These are phyloP conservation scores for Curvularia spicifera DNA, from an alignment of 2,329 filamentous ascomycete genomes.

Conservation along the genomic window DNA sequence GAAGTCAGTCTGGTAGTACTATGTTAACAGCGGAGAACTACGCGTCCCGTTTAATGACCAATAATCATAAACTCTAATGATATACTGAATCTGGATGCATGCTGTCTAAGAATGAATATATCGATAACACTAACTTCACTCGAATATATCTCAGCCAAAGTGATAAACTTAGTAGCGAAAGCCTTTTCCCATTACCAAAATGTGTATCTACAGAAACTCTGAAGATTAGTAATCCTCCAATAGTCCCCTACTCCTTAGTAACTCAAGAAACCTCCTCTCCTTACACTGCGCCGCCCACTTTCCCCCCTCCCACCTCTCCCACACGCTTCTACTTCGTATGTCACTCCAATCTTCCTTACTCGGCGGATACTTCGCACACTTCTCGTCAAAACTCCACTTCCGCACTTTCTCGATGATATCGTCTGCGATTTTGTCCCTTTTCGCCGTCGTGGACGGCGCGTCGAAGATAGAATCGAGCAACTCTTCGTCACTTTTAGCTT, in stretches of 20 bases:
- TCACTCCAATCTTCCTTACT: background rate
- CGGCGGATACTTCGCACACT: constrained; percentile 19
- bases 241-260: constrained; percentile 3
- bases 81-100: background rate
- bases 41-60: background rate
- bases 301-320: constrained; percentile 18
- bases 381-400: constrained; percentile 1
- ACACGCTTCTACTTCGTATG: background rate
- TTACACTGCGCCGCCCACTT: constrained; percentile 5
- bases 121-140: background rate
- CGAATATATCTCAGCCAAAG: background rate
- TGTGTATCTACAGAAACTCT: no score
- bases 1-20: background rate
- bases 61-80: background rate
- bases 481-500: background rate
- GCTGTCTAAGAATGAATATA: background rate
- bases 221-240: background rate
- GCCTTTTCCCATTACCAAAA: background rate
- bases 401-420: constrained; percentile 9
- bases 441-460: background rate
- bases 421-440: background rate
- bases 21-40: background rate
- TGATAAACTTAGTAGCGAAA: background rate
- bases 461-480: background rate
- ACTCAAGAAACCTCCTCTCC: background rate